phyloP scores from a whole-genome alignment of 108 stramenopile genomes.

The Nitzschia putrida region DNA sequence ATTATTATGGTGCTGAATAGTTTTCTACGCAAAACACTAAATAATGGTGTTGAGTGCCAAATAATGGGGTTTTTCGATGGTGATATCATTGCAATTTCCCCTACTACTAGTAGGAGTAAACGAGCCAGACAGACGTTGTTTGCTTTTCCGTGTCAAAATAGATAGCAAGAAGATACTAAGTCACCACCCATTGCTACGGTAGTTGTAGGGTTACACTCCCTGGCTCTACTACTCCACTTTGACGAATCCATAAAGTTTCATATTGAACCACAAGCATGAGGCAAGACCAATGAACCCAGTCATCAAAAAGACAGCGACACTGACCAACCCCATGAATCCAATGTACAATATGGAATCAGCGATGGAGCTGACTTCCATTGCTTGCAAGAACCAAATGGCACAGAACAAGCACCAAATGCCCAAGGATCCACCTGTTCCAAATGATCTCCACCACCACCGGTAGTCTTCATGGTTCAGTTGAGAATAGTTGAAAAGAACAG shows the following conservation, averaged over 20 bases:
- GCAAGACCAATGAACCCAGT: conserved; percentile 91
- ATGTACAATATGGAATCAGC: conserved; percentile 96
- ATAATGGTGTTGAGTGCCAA: no score
- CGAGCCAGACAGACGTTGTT: no score
- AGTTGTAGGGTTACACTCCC: no score
- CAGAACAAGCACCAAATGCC: conserved; percentile 91
- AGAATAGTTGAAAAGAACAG: conserved; percentile 90
- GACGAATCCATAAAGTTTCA: conserved; percentile 90
- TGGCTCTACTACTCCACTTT: conserved; percentile 95
- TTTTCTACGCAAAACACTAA: no score
- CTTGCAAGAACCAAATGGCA: conserved; percentile 90
- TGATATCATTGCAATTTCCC: no score
- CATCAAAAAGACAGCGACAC: conserved; percentile 86
- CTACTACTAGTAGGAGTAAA: no score
- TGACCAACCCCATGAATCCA: conserved; percentile 94
- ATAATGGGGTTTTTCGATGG: no score
- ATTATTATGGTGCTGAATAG: no score
- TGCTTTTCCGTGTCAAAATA: no score
- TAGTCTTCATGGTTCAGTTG: conserved; percentile 93
- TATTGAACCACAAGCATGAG: conserved; percentile 91
- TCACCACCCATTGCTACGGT: no score
- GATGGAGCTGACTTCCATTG: conserved; percentile 79
- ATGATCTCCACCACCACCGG: conserved; percentile 96
- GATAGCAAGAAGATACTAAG: no score
- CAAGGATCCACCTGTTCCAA: conserved; percentile 69